Evolutionary conservation across 495 filamentous ascomycete genomes (phyloP).

Genomic region (Neurospora africana): DNA sequence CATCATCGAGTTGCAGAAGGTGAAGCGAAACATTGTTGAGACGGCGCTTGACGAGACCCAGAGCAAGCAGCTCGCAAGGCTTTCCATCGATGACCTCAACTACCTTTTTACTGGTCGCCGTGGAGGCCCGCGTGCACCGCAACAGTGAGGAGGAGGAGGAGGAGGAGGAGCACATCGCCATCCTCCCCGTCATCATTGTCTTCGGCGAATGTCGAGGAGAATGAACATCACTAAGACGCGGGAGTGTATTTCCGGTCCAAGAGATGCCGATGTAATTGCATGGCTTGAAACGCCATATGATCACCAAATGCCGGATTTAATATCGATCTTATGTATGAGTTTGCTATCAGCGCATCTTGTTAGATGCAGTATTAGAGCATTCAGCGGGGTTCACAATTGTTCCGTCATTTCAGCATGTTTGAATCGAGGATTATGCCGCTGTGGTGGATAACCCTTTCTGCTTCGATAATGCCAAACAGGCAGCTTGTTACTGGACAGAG

Average conservation of each 20-base stretch:
- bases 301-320: background rate
- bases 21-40: slow-evolving; percentile 69
- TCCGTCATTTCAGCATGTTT: background rate
- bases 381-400: background rate
- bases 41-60: slow-evolving; percentile 75
- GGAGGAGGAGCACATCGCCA: background rate
- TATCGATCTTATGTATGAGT: background rate
- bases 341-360: background rate
- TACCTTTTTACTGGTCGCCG: slow-evolving; percentile 52
- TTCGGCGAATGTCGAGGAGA: background rate
- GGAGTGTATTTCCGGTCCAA: background rate
- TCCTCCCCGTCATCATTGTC: background rate
- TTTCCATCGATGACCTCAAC: slow-evolving; percentile 54
- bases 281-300: background rate
- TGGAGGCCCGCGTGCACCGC: background rate
- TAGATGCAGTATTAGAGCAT: background rate
- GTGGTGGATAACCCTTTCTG: background rate
- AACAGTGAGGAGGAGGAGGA: background rate
- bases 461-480: background rate
- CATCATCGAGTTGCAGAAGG: slow-evolving; percentile 74
- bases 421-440: background rate
- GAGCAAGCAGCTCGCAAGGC: slow-evolving; percentile 48
- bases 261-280: background rate
- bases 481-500: background rate
- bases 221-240: background rate